phyloP scores from a whole-genome alignment of 1,139 yeast species.

The Kodamaea ohmeri region DNA sequence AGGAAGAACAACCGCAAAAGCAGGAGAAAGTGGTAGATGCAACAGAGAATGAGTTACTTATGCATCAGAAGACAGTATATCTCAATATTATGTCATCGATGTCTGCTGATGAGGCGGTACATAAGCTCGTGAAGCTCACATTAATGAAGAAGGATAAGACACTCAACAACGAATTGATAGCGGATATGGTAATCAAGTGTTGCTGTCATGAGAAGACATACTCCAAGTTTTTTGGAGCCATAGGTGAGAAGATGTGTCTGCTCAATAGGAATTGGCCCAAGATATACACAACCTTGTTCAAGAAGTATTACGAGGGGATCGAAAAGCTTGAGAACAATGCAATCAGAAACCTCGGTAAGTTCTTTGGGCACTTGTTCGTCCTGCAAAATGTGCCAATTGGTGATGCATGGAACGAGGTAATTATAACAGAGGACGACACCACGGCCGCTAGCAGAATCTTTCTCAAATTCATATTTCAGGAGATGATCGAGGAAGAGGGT shows the following conservation, averaged over 20 bases:
- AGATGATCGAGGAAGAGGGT: slow-evolving; percentile 78
- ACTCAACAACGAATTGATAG: slow-evolving; percentile 40
- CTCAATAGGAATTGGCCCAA: slow-evolving; percentile 53
- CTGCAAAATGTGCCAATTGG: slow-evolving; percentile 55
- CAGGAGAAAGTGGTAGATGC: slow-evolving; percentile 45
- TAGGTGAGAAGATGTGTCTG: slow-evolving; percentile 65
- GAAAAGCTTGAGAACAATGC: slow-evolving; percentile 72
- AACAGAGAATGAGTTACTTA: slow-evolving; percentile 63
- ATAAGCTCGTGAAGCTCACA: slow-evolving; percentile 61
- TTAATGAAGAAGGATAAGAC: slow-evolving; percentile 36
- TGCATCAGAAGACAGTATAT: slow-evolving; percentile 72
- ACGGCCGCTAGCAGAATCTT: slow-evolving; percentile 80
- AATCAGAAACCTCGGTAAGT: slow-evolving; percentile 74
- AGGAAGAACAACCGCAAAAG: slow-evolving; percentile 8
- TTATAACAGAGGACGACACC: slow-evolving; percentile 68
- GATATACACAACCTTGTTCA: slow-evolving; percentile 53
- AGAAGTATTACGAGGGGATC: slow-evolving; percentile 52
- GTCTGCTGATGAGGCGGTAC: slow-evolving; percentile 92
- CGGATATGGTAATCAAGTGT: slow-evolving; percentile 76
- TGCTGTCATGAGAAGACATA: slow-evolving; percentile 88
- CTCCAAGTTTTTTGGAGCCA: slow-evolving; percentile 79
- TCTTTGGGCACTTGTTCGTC: slow-evolving; percentile 85
- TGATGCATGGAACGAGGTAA: slow-evolving; percentile 53
- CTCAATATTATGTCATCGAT: slow-evolving; percentile 87
- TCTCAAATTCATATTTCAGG: slow-evolving; percentile 76